phyloP scores from a whole-genome alignment of 192 early-diverging fungal genomes.

The Rhizoclosmatium globosum region DNA sequence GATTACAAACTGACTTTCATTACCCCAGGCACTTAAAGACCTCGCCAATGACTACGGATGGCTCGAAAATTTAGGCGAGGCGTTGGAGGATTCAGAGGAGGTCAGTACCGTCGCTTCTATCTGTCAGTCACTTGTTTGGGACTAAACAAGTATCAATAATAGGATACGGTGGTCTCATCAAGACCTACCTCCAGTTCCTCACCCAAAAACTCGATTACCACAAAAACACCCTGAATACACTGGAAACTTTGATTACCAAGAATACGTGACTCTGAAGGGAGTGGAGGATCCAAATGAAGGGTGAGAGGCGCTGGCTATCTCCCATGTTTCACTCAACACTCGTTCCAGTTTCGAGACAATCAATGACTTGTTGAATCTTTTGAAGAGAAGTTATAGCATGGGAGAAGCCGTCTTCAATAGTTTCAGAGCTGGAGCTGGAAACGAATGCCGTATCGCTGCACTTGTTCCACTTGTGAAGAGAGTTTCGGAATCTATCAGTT shows the following conservation, averaged over 20 bases:
- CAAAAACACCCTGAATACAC: slow-evolving; percentile 89
- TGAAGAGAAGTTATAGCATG: slow-evolving; percentile 91
- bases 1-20: too few relatives aligned
- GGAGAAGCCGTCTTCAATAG: slow-evolving; percentile 88
- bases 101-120: slow-evolving; percentile 15
- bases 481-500: slow-evolving; percentile 96
- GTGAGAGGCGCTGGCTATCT: slow-evolving; percentile 42
- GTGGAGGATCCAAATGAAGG: slow-evolving; percentile 99
- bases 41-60: slow-evolving; percentile 80
- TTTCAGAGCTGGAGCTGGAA: slow-evolving; percentile 83
- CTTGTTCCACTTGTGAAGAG: slow-evolving; percentile 98
- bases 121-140: slow-evolving; percentile 34
- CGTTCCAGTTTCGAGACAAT: slow-evolving; percentile 91
- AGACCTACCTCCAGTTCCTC: slow-evolving; percentile 89
- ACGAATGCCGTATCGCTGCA: slow-evolving; percentile 94
- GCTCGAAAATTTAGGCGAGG: slow-evolving; percentile 75
- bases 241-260: slow-evolving; percentile 97
- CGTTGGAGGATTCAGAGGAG: slow-evolving; percentile 24
- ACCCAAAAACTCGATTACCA: slow-evolving; percentile 93
- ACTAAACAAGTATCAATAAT: slow-evolving; percentile 51
- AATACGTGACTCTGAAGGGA: slow-evolving; percentile 91
- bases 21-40: slow-evolving; percentile 78
- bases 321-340: neutral
- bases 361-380: slow-evolving; percentile 88
- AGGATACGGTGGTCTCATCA: slow-evolving; percentile 86